Conservation (phyloP, 2,329 filamentous ascomycete species). For the Dendryphion nanum region DNA sequence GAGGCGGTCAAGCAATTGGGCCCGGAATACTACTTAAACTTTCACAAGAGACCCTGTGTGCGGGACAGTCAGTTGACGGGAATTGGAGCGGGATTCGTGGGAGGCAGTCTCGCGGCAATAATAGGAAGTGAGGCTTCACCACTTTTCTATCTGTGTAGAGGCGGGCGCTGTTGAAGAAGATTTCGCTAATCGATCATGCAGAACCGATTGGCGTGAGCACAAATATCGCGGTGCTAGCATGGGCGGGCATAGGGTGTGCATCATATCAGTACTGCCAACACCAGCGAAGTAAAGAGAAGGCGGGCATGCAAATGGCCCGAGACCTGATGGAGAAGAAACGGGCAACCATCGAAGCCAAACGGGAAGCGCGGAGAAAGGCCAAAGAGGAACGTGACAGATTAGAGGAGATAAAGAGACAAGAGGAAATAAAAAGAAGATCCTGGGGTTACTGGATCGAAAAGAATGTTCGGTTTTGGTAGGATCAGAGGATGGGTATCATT, state of each 20-base stretch:
- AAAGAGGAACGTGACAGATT: constrained; percentile 43
- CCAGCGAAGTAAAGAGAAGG: constrained; percentile 69
- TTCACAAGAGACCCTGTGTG: constrained; percentile 80
- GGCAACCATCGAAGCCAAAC: constrained; percentile 45
- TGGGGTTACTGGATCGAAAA: constrained; percentile 39
- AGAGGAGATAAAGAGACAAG: constrained; percentile 22
- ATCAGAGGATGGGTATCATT: constrained; percentile 3
- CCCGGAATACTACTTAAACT: constrained; percentile 64
- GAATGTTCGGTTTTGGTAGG: constrained; percentile 37
- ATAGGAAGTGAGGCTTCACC: constrained; percentile 63
- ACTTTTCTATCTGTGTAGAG: no score
- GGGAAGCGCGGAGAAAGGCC: constrained; percentile 43
- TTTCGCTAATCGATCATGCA: no score
- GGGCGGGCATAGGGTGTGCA: constrained; percentile 65
- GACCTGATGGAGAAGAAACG: constrained; percentile 77
- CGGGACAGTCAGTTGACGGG: constrained; percentile 79
- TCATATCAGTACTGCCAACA: constrained; percentile 85
- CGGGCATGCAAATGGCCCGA: constrained; percentile 80
- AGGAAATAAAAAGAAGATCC: constrained; percentile 35
- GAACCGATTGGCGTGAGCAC: no score
- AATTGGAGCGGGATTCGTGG: constrained; percentile 73
- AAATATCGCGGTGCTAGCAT: constrained; percentile 86
- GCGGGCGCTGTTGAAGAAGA: no score
- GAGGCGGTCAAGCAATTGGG: constrained; percentile 69
- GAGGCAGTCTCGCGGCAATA: constrained; percentile 73